Base-by-base conservation (phyloP, 768 basidiomycete species). In the Fomitopsis pulvina region DNA sequence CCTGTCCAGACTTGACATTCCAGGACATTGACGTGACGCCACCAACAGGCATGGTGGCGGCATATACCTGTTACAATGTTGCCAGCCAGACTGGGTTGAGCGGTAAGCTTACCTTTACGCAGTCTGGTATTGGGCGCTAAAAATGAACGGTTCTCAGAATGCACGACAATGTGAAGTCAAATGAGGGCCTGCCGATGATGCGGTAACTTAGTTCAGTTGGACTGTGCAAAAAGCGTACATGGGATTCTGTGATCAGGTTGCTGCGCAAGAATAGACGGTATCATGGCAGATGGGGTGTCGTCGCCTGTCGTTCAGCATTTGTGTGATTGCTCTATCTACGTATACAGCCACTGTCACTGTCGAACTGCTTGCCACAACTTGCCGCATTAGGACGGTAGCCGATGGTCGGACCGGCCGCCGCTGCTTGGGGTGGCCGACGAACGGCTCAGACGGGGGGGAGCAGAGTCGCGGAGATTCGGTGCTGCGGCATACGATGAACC, bases 51-150 rank as follows among this genome's bases (percentile, higher is more conserved):
- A 57, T 68, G 39, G 56, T 65, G 3, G 63, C 70, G 4, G 59
- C 60, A 40, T 71, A 68, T 49, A 69, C 76, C 37, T 81, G 78
- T 56, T 63, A 71, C 41, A 80, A 80, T 56, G 71, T 74, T 4
- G 58, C 71, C 18, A 66, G 63, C 53, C 66, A 66, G 20, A 45
- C 16, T n/a, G 67, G 63, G 9, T 51, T 66, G 10, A 18, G 12
- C 21, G 38, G 47, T 41, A 29, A 18, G 47, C 27, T 37, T 14
- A 37, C 34, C 34, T 12, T 7, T 30, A 18, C 34, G 4, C 14
- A 37, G 14, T 4, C 34, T 18, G 34, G 5, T 14, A 12, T 37
- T 5, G 18, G 34, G 14, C 18, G 14, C 34, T 37, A 37, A 37
- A 16, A 4, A 12, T 18, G 34, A 7, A 18, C 14, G 34, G 14